Percentiles rank a stretch among this genome's conserved stretches.
phyloP scores from a whole-genome alignment of 108 stramenopile genomes.

The Pseudonitzschia pungens region DNA sequence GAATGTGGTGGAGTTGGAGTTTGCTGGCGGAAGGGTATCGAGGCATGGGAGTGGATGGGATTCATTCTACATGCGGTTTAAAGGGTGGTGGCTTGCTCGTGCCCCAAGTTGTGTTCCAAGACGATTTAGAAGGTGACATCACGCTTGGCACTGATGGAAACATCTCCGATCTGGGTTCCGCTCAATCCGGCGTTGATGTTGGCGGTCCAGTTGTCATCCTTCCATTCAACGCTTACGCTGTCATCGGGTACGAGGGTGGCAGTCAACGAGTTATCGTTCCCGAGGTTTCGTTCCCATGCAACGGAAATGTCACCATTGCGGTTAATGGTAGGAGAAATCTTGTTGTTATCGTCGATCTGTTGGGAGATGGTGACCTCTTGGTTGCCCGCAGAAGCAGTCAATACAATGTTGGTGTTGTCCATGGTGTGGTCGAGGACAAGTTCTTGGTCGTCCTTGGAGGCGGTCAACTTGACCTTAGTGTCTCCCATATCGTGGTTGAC shows the following conservation, averaged over 20 bases:
- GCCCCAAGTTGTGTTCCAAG: background rate
- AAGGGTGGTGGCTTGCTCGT: no score
- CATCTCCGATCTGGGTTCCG: constrained; percentile 61
- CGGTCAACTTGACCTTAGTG: constrained; percentile 60
- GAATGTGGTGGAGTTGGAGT: background rate
- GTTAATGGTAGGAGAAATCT: constrained; percentile 75
- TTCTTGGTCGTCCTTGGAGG: constrained; percentile 53
- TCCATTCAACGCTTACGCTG: constrained; percentile 79
- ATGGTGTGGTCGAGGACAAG: constrained; percentile 72
- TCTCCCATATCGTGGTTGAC: constrained; percentile 67
- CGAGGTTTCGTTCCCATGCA: constrained; percentile 77
- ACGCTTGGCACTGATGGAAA: constrained; percentile 78
- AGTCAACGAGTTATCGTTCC: constrained; percentile 66
- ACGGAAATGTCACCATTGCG: constrained; percentile 71
- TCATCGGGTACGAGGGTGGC: constrained; percentile 82
- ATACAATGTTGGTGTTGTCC: constrained; percentile 61
- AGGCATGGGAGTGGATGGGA: no score
- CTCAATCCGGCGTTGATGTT: constrained; percentile 79
- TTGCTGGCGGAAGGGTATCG: no score
- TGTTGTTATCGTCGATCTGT: constrained; percentile 69
- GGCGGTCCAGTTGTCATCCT: constrained; percentile 82
- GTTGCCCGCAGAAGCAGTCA: constrained; percentile 69
- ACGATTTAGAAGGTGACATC: constrained; percentile 75
- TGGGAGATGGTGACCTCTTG: constrained; percentile 78
- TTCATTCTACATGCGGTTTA: background rate